These are phyloP conservation scores for Chaetomiaceae sp. DNA, from an alignment of 2,329 filamentous ascomycete species.

Conservation along the genomic window DNA sequence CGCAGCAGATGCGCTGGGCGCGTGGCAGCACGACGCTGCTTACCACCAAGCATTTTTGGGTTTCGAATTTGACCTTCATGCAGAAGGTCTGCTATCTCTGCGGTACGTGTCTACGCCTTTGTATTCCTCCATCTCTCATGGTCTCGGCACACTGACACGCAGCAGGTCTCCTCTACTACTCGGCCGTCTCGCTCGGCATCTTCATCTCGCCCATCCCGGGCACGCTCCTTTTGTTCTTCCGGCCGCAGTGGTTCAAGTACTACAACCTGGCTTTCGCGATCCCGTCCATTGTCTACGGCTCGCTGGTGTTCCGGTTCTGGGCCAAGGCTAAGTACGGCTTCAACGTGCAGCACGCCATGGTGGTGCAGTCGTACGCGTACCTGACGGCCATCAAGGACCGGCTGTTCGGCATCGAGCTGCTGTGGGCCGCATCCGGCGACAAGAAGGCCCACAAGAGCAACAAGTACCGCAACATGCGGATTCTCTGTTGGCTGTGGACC, in stretches of 20 bases:
- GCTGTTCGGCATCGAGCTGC: constrained; percentile 35
- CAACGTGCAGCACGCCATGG: constrained; percentile 39
- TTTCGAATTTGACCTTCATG: constrained; percentile 33
- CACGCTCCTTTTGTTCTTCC: constrained; percentile 36
- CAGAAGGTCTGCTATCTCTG: constrained; percentile 40
- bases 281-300: constrained; percentile 36
- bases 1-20: constrained; percentile 42
- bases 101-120: constrained; percentile 29
- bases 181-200: constrained; percentile 36
- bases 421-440: constrained; percentile 38
- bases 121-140: too few species aligned
- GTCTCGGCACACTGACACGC: too few species aligned
- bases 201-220: constrained; percentile 39
- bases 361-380: constrained; percentile 40
- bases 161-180: constrained; percentile 38
- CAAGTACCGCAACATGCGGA: constrained; percentile 40
- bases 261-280: constrained; percentile 42
- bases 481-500: constrained; percentile 37
- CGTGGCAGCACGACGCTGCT: constrained; percentile 38
- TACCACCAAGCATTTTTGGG: constrained; percentile 39
- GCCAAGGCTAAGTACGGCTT: constrained; percentile 38
- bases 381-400: constrained; percentile 39
- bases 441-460: constrained; percentile 36
- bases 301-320: constrained; percentile 38
- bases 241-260: constrained; percentile 39